phyloP scores from a whole-genome alignment of 2,329 filamentous ascomycete genomes.

The Alternaria brassicae region DNA sequence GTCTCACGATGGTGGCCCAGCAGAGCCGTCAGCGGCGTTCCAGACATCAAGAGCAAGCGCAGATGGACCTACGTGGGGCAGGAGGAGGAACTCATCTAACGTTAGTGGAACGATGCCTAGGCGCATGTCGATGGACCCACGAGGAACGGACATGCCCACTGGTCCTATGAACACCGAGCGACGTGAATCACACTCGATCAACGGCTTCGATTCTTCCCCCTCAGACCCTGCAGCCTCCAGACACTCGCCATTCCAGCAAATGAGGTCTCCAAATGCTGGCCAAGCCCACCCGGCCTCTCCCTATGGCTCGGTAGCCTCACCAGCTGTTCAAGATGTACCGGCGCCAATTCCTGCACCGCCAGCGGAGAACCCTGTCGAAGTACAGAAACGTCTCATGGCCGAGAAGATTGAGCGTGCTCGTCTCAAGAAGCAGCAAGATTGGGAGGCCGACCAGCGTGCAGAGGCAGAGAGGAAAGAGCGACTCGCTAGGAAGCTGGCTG shows the following conservation, averaged over 20 bases:
- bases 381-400: conserved; percentile 73
- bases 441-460: conserved; percentile 69
- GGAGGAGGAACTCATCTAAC: conserved; percentile 87
- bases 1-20: conserved; percentile 67
- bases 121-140: conserved; percentile 65
- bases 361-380: conserved; percentile 67
- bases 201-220: conserved; percentile 33
- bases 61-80: conserved; percentile 67
- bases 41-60: conserved; percentile 78
- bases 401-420: conserved; percentile 72
- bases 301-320: conserved; percentile 42
- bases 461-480: conserved; percentile 75
- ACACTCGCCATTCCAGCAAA: conserved; percentile 32
- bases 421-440: conserved; percentile 67
- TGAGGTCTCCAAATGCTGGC: conserved; percentile 39
- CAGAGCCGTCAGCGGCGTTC: conserved; percentile 86
- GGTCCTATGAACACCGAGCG: conserved; percentile 38
- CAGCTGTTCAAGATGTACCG: conserved; percentile 30
- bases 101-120: conserved; percentile 84
- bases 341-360: conserved; percentile 50
- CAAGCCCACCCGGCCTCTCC: conserved; percentile 47
- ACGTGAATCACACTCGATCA: conserved; percentile 41
- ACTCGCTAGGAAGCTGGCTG: conserved; percentile 74
- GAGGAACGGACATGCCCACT: conserved; percentile 49
- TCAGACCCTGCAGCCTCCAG: conserved; percentile 31